phyloP scores from a whole-genome alignment of 306 rosid genomes.

The Sesbania bispinosa region DNA sequence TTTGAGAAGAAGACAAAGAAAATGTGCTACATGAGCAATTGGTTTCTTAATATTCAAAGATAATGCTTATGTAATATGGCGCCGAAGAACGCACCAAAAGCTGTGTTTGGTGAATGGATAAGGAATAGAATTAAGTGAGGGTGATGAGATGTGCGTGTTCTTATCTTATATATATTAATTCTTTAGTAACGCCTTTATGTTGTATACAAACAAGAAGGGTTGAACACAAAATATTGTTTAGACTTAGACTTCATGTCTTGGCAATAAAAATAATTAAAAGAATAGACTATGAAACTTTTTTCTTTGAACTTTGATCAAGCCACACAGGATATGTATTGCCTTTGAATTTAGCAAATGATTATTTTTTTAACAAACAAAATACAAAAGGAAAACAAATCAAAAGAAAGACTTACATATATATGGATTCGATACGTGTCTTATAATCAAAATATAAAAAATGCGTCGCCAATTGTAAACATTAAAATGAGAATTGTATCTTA shows the following conservation, averaged over 20 bases:
- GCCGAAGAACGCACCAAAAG: constrained; percentile 18
- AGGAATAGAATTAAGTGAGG: constrained; percentile 29
- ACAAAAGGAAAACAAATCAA: too few species aligned
- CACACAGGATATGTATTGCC: too few species aligned
- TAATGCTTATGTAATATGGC: constrained; percentile 25
- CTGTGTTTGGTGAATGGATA: constrained; percentile 36
- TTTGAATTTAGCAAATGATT: too few species aligned
- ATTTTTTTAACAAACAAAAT: too few species aligned
- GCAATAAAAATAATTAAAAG: background rate
- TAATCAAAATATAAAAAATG: too few species aligned
- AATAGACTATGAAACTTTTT: background rate
- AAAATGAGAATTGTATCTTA: too few species aligned
- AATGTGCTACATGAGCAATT: constrained; percentile 27
- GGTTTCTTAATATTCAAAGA: constrained; percentile 7
- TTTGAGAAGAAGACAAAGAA: constrained; percentile 38
- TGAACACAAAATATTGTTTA: background rate
- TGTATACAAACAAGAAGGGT: background rate
- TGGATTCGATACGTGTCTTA: too few species aligned
- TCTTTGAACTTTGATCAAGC: background rate
- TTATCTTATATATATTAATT: constrained; percentile 32
- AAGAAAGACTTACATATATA: too few species aligned
- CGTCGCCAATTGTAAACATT: too few species aligned
- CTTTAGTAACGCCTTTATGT: background rate
- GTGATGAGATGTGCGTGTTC: constrained; percentile 33
- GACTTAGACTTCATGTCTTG: background rate